Percentiles rank a stretch among this genome's conserved stretches.
phyloP scores from a whole-genome alignment of 2,329 filamentous ascomycete species.

The Didymella lethalis region DNA sequence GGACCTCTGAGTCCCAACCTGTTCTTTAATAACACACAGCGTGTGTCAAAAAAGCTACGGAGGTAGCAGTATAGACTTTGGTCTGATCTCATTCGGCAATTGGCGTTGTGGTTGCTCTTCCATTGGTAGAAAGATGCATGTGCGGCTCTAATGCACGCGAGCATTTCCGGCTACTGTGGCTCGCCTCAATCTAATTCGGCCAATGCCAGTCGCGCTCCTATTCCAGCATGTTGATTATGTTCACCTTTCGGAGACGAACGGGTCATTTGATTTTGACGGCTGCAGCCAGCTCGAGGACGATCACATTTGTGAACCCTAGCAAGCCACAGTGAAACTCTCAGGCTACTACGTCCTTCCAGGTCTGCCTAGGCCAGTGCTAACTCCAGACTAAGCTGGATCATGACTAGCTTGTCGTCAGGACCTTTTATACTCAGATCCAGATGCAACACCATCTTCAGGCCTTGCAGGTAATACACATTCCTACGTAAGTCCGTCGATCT shows the following conservation, averaged over 20 bases:
- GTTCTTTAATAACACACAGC: constrained; percentile 43
- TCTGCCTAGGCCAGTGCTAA: neutral
- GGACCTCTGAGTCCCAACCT: constrained; percentile 22
- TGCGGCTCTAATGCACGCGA: constrained; percentile 35
- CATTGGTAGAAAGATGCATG: constrained; percentile 45
- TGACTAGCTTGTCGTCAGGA: neutral
- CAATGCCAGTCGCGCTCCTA: constrained; percentile 22
- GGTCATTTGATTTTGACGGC: neutral
- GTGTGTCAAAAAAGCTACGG: constrained; percentile 40
- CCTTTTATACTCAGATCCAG: neutral
- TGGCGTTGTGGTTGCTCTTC: constrained; percentile 47
- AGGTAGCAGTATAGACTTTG: constrained; percentile 37
- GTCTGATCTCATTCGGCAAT: constrained; percentile 28
- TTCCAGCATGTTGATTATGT: neutral
- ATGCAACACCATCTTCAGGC: neutral
- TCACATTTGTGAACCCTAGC: neutral
- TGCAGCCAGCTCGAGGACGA: neutral
- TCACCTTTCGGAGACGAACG: neutral
- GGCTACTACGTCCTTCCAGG: neutral
- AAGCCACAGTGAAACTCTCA: neutral
- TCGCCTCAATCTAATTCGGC: constrained; percentile 40
- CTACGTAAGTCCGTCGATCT: neutral
- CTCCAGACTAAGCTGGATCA: neutral
- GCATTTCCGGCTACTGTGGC: constrained; percentile 31
- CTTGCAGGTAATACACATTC: neutral